Base-by-base conservation (phyloP, 345 rosid genomes). In the Reutealis trisperma region DNA sequence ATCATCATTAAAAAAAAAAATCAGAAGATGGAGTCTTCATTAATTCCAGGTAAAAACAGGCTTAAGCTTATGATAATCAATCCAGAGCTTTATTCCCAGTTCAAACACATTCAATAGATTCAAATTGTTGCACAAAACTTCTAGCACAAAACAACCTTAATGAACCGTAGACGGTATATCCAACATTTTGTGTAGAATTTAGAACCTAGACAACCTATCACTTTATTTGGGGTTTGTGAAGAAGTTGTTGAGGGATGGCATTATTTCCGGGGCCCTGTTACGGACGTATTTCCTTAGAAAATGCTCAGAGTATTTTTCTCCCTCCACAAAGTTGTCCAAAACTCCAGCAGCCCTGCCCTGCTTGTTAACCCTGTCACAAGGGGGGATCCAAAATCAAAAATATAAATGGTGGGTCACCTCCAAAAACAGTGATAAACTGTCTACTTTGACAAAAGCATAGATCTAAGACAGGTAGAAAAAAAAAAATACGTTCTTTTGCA, bases 331-430 rank as follows among this genome's bases (percentile, higher is more conserved):
- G 92, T 96, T 96, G 1, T 96, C 99, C 89, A 96, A 79, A 44
- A 96, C 80, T 63, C 98, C 99, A 1, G 99, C 98, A 63, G 97
- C 85, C 81, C 99, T 88, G 72, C 86, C 85, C 88, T 96, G 92
- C 89, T 96, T 96, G 47, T 2, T 81, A 81, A 91, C 90, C 93
- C 99, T 96, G 84, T 74, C 75, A 67, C 65, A 54, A 47, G 44
- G n/a, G n/a, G n/a, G 27, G 24, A 47, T n/a, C 18, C 19, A 67
- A 16, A 60, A 18, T 18, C 22, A 32, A 34, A 45, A 22, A 22
- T 24, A 18, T 54, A 21, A 14, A 32, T 55, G 10, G 42, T 30
- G 61, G 57, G 4, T 41, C 45, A 25, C 61, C 34, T 51, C 44
- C 32, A 52, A 13, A 59, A 19, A n/a, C 30, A n/a, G 41, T 24